Percentiles rank a stretch among this genome's conserved stretches.
These are phyloP conservation scores for Suillus hirtellus DNA, from an alignment of 768 basidiomycete genomes.

Conservation along the genomic window DNA sequence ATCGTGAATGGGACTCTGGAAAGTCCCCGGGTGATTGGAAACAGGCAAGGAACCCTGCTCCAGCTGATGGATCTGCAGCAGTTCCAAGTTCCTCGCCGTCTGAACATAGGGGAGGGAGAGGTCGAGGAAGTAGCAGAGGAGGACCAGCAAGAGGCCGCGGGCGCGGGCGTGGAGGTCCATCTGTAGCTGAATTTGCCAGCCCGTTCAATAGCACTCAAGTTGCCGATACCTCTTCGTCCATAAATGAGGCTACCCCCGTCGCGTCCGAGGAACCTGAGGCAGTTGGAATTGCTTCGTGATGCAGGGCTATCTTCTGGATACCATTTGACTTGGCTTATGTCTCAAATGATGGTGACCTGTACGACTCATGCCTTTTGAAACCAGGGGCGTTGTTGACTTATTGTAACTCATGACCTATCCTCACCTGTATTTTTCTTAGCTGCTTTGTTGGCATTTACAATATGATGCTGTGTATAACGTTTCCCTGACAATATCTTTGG, in stretches of 20 bases:
- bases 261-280: slow-evolving; percentile 2
- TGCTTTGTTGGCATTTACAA: background rate
- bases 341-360: slow-evolving; percentile 1
- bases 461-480: background rate
- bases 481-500: background rate
- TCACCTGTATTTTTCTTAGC: slow-evolving; percentile 6
- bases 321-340: slow-evolving; percentile 6
- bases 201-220: background rate
- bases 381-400: slow-evolving; percentile 9
- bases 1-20: slow-evolving; percentile 83
- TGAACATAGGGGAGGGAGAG: slow-evolving; percentile 25
- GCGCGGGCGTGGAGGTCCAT: slow-evolving; percentile 35
- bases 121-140: slow-evolving; percentile 33
- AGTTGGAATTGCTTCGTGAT: slow-evolving; percentile 8
- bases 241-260: background rate
- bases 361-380: slow-evolving; percentile 2
- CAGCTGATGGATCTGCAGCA: slow-evolving; percentile 12
- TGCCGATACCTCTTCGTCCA: background rate
- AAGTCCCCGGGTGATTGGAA: slow-evolving; percentile 42
- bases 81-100: slow-evolving; percentile 17
- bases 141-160: slow-evolving; percentile 38
- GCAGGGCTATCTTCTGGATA: background rate
- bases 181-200: background rate
- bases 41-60: slow-evolving; percentile 13
- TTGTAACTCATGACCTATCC: slow-evolving; percentile 7